Evolutionary conservation across 2,329 filamentous ascomycete genomes (phyloP).

Genomic region (Aspergillus sp.): DNA sequence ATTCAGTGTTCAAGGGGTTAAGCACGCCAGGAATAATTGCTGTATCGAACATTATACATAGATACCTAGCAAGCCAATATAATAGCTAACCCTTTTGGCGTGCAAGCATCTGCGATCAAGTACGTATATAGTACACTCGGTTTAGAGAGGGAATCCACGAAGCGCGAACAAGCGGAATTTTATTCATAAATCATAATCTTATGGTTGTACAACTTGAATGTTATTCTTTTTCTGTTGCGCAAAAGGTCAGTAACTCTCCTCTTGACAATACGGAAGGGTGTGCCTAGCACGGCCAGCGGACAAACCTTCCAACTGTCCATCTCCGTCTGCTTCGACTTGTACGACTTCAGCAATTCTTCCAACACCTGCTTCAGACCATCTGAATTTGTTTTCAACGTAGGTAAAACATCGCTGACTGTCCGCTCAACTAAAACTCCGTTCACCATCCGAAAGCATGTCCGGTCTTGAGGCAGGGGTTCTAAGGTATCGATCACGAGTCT

Average conservation of each 20-base stretch:
- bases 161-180: not conserved
- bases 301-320: conserved; percentile 98
- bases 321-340: conserved; percentile 90
- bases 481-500: conserved; percentile 95
- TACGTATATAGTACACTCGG: conserved; percentile 6
- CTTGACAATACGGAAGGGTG: too few species aligned
- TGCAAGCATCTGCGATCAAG: not conserved
- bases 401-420: conserved; percentile 88
- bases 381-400: conserved; percentile 87
- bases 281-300: conserved; percentile 5
- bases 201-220: conserved; percentile 50
- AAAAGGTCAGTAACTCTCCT: conserved; percentile 1
- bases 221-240: conserved; percentile 49
- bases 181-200: conserved; percentile 11
- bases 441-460: conserved; percentile 98
- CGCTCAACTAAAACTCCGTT: conserved; percentile 94
- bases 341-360: conserved; percentile 93
- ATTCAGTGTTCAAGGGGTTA: not conserved
- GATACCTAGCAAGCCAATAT: not conserved
- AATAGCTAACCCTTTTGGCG: not conserved
- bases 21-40: not conserved
- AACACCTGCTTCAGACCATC: conserved; percentile 92
- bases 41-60: not conserved
- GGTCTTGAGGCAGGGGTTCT: conserved; percentile 74
- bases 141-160: not conserved